Percentiles rank a stretch among this genome's conserved stretches.
These are phyloP conservation scores for Colletotrichum sansevieriae DNA, from an alignment of 2,329 filamentous ascomycete genomes.

Conservation along the genomic window DNA sequence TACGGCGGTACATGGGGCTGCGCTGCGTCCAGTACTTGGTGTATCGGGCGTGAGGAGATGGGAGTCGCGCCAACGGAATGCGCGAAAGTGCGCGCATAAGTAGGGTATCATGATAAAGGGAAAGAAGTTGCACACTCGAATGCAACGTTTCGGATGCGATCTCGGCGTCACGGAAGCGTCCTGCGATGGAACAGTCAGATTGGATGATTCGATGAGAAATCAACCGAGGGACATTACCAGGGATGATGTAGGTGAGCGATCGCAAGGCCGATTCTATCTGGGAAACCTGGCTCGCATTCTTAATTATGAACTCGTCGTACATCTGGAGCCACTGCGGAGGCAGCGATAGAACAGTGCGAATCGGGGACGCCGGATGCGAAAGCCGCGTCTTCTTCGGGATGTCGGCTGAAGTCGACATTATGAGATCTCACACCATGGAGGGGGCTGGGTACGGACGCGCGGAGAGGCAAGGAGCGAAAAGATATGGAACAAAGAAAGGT, in stretches of 20 bases:
- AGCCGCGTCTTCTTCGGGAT: slow-evolving; percentile 38
- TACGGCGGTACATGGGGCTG: slow-evolving; percentile 79
- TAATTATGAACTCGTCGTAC: slow-evolving; percentile 93
- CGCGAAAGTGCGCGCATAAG: slow-evolving; percentile 76
- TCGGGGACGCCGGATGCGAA: slow-evolving; percentile 33
- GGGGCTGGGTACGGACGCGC: background rate
- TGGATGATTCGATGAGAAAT: background rate
- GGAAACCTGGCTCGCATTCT: slow-evolving; percentile 92
- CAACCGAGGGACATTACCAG: slow-evolving; percentile 64
- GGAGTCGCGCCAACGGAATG: slow-evolving; percentile 64
- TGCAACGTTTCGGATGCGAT: slow-evolving; percentile 94
- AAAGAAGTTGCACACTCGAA: slow-evolving; percentile 88
- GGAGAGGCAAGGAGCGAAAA: slow-evolving; percentile 1
- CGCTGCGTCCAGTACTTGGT: slow-evolving; percentile 75
- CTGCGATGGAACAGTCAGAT: slow-evolving; percentile 54
- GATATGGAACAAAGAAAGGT: background rate
- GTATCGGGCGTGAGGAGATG: slow-evolving; percentile 73
- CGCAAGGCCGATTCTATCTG: slow-evolving; percentile 95
- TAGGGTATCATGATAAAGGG: slow-evolving; percentile 91
- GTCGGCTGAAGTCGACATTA: slow-evolving; percentile 41
- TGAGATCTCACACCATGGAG: slow-evolving; percentile 19
- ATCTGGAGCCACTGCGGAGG: slow-evolving; percentile 76
- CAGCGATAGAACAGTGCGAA: slow-evolving; percentile 60
- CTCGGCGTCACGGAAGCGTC: slow-evolving; percentile 91
- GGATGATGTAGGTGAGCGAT: slow-evolving; percentile 95